Conservation (phyloP, 495 filamentous ascomycete genomes). For the Chaetomium cochliodes region DNA sequence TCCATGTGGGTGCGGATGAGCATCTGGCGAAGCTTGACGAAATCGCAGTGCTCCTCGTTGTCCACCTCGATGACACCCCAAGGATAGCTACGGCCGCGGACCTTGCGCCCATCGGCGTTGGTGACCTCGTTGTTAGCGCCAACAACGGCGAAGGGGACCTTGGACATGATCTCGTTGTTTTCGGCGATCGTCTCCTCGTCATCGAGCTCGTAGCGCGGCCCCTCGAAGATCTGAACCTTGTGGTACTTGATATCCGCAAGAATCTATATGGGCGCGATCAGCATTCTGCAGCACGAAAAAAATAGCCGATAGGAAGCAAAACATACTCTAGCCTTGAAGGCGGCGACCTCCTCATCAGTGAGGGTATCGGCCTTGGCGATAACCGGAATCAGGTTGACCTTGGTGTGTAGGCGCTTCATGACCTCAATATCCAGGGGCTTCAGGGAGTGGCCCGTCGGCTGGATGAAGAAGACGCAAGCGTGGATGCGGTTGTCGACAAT, state of each 20-base stretch:
- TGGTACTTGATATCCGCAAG: conserved; percentile 95
- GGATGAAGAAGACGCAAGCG: conserved; percentile 98
- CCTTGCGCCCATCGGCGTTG: conserved; percentile 87
- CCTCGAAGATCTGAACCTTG: conserved; percentile 97
- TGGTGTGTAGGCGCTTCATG: conserved; percentile 98
- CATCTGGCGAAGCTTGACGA: conserved; percentile 99
- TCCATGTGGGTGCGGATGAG: conserved; percentile 99
- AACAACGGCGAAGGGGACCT: conserved; percentile 97
- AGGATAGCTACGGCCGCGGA: conserved; percentile 93
- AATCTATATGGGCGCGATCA: conserved; percentile 61
- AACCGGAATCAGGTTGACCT: conserved; percentile 99
- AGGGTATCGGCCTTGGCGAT: conserved; percentile 98
- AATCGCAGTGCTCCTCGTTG: conserved; percentile 99
- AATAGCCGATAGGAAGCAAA: not conserved
- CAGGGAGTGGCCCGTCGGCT: conserved; percentile 97
- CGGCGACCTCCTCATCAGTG: conserved; percentile 90
- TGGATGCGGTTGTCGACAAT: conserved; percentile 98
- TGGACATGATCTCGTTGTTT: conserved; percentile 99
- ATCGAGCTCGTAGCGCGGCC: conserved; percentile 95
- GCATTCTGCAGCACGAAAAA: not conserved
- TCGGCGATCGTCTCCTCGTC: conserved; percentile 99
- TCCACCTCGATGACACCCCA: conserved; percentile 99
- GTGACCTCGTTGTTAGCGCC: conserved; percentile 92
- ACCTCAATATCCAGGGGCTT: conserved; percentile 99
- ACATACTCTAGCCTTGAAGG: conserved; percentile 92